Base-by-base conservation (phyloP, 2,329 filamentous ascomycete genomes). In the Hymenotorrendiella dingleyae region DNA sequence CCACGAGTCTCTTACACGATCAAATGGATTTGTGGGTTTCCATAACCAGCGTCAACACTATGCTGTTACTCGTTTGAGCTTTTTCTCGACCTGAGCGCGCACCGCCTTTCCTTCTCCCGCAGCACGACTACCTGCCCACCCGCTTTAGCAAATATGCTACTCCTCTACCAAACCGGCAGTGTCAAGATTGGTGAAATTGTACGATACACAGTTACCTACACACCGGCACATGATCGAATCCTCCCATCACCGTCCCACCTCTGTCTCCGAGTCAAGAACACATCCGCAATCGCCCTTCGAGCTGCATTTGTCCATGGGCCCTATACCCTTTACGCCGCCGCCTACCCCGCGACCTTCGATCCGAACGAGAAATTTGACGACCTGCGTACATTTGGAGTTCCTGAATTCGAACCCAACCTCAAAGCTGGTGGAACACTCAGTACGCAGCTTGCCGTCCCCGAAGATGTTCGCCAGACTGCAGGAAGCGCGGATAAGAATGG, bases 221-320 rank as follows among this genome's bases (percentile, higher is more conserved):
- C 84, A 1, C 93, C 93, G 4, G 82, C 84, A 28, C 75, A 81
- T 58, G 93, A 97, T 65, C 87, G 87, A 54, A 94, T 96, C 60
- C 75, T 95, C 3, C 93, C 93, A 4, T 84, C 87, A 4, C 91
- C 91, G 21, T 71, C 84, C 52, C 74, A 80, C 55, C 78, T 98
- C 27, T 79, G 87, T 65, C 78, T 98, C 34, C 88, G 86, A 55
- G 82, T 98, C 62, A 91, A 86, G 63, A 98, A 98, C 65, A 90
- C 86, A 8, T 93, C 86, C 28, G 84, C 87, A 44, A 86, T 95
- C 51, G 86, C 93, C 12, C 72, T 97, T 28, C 86, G 93, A 59
- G 93, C 93, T 41, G 93, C 93, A 43, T 98, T 96, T 63, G 83
- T 98, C 41, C 93, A 96, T 66, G 93, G 93, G 0, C 93, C 93